Conservation (phyloP, 1,139 yeast genomes). For the Zygosaccharomyces sapae region DNA sequence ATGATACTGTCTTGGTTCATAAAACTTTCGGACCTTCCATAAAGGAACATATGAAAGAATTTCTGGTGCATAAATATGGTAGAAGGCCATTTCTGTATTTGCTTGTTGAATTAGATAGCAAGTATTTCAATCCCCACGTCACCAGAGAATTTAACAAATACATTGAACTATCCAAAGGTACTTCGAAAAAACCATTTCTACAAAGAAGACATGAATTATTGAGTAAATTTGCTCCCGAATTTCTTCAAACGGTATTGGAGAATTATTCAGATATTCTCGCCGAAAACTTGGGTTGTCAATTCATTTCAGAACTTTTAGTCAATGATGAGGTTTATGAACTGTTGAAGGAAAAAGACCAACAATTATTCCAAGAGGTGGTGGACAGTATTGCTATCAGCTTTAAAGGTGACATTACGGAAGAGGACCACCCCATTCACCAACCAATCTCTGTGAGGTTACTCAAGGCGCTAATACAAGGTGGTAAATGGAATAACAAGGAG, state of each 20-base stretch:
- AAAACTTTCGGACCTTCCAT: slow-evolving; percentile 66
- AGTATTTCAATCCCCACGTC: slow-evolving; percentile 71
- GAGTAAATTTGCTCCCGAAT: slow-evolving; percentile 59
- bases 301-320: slow-evolving; percentile 68
- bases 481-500: slow-evolving; percentile 65
- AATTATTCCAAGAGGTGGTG: slow-evolving; percentile 49
- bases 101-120: slow-evolving; percentile 73
- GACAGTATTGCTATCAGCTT: slow-evolving; percentile 54
- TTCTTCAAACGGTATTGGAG: slow-evolving; percentile 53
- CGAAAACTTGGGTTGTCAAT: slow-evolving; percentile 80
- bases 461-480: slow-evolving; percentile 79
- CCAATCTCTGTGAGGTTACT: slow-evolving; percentile 76
- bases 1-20: slow-evolving; percentile 81
- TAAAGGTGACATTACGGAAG: slow-evolving; percentile 64
- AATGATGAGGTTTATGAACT: slow-evolving; percentile 49
- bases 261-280: slow-evolving; percentile 49
- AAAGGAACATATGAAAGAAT: slow-evolving; percentile 52
- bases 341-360: slow-evolving; percentile 42
- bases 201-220: slow-evolving; percentile 70
- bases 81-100: slow-evolving; percentile 86
- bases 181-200: slow-evolving; percentile 82
- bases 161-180: slow-evolving; percentile 61
- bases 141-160: slow-evolving; percentile 58
- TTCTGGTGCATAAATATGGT: slow-evolving; percentile 69
- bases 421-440: slow-evolving; percentile 63